Conservation (phyloP, 2,329 filamentous ascomycete genomes). For the Aspergillus hortae region DNA sequence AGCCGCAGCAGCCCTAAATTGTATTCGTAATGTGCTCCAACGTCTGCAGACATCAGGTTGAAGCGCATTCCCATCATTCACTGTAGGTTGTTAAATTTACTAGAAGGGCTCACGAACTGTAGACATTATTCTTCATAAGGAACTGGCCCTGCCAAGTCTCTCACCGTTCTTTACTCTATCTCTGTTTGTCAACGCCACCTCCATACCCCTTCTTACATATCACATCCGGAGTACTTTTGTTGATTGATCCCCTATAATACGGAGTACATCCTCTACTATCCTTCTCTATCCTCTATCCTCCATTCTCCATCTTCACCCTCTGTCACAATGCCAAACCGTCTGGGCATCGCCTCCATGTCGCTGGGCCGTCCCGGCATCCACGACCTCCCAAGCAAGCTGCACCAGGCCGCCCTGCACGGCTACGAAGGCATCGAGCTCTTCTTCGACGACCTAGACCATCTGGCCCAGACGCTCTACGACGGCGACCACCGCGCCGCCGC, state of each 20-base stretch:
- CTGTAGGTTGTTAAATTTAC: too few relatives aligned
- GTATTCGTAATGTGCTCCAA: not conserved
- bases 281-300: not conserved
- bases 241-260: not conserved
- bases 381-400: conserved; percentile 62
- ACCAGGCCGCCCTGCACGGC: conserved; percentile 54
- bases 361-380: conserved; percentile 71
- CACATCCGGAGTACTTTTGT: not conserved
- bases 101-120: too few relatives aligned
- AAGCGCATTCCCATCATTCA: too few relatives aligned
- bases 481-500: conserved; percentile 23
- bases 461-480: conserved; percentile 23
- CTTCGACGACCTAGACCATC: conserved; percentile 32
- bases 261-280: not conserved
- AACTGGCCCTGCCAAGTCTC: not conserved
- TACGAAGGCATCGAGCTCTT: conserved; percentile 37
- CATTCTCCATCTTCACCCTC: not conserved
- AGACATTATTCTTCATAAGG: not conserved
- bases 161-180: not conserved
- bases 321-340: conserved; percentile 28
- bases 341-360: conserved; percentile 73
- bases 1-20: conserved; percentile 2
- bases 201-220: too few relatives aligned
- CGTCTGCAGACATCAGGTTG: not conserved
- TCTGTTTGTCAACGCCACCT: too few relatives aligned